Evolutionary conservation across 352 stramenopile species (phyloP), one percentile per base, ranked within the genome.

Genomic region (Phytophthora capsici): DNA sequence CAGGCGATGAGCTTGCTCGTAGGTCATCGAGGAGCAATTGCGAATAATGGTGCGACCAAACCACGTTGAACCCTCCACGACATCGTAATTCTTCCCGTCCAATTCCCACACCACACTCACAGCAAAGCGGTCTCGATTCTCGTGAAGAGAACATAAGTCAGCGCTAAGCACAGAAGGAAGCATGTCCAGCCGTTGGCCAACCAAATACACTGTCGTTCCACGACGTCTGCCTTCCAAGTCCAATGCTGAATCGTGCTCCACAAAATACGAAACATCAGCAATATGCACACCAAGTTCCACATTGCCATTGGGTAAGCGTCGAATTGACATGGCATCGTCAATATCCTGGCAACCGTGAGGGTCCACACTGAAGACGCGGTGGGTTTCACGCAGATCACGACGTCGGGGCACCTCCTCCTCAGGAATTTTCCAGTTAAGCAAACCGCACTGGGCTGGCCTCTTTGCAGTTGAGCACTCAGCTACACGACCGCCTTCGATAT

Each of bases 221-320:
- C 88, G 86, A 30, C 67, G 79, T 17, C 84, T 82, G 2, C 88
- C 93, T 79, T 99, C 98, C 20, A 96, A 76, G 75, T 99, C 98
- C 19, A 99, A 89, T 1, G 96, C 84, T 20, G 88, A 98, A n/a
- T 88, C 96, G 49, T 98, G 86, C 36, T 93, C 66, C 4, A 99
- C 97, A 68, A 99, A 99, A 75, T 99, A 97, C 37, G 97, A 99
- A 2, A 99, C 98, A 74, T 99, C 98, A 0, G 98, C 98, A 74
- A 99, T 99, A 66, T 99, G 98, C 5, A 99, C 97, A 3, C 97
- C 97, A 4, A 99, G 80, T 57, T 99, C 89, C 16, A 96, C 52
- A 57, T 93, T 91, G 8, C 88, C 90, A 47, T 96, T 95, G 3
- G 82, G 60, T 28, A 96, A 71, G 0, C 59, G 56, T 10, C 77